Percentiles rank a stretch among this genome's conserved stretches.
phyloP scores from a whole-genome alignment of 2,329 filamentous ascomycete species.

The Xylariales sp. region DNA sequence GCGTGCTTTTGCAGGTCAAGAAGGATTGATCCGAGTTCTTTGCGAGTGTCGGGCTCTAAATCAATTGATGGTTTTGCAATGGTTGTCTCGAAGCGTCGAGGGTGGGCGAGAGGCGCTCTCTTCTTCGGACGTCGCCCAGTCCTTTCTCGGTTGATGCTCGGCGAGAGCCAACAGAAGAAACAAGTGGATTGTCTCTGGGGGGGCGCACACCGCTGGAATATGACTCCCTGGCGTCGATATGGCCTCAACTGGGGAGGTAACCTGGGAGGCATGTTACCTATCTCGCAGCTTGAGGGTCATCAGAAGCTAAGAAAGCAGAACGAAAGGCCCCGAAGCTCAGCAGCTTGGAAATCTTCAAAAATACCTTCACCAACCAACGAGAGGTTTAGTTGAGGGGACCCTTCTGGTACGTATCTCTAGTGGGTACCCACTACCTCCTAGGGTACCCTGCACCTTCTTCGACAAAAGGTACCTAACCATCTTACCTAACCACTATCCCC shows the following conservation, averaged over 20 bases:
- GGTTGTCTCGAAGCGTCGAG: slow-evolving; percentile 44
- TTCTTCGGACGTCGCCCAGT: slow-evolving; percentile 39
- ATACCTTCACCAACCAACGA: slow-evolving; percentile 23
- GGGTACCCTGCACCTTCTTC: neutral
- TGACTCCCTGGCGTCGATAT: slow-evolving; percentile 39
- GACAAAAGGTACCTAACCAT: too few species aligned
- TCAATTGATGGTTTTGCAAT: slow-evolving; percentile 22
- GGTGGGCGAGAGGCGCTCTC: slow-evolving; percentile 39
- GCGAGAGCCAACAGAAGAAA: slow-evolving; percentile 49
- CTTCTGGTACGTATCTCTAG: slow-evolving; percentile 6
- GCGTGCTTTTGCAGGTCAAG: slow-evolving; percentile 70
- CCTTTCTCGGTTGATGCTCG: slow-evolving; percentile 27
- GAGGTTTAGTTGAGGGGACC: neutral
- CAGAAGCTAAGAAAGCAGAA: slow-evolving; percentile 12
- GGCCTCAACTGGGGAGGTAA: slow-evolving; percentile 48
- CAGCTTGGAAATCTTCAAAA: slow-evolving; percentile 21
- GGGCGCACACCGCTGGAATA: slow-evolving; percentile 27
- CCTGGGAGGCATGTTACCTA: slow-evolving; percentile 39
- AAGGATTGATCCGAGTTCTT: slow-evolving; percentile 70
- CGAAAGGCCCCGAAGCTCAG: slow-evolving; percentile 13
- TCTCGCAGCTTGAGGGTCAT: slow-evolving; percentile 17
- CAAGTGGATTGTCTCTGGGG: slow-evolving; percentile 42
- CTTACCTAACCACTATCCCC: too few species aligned
- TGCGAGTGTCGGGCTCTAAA: slow-evolving; percentile 49
- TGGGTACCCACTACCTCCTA: too few species aligned